These are phyloP conservation scores for Sphagnurus paluster DNA, from an alignment of 1,284 basidiomycete species.

Conservation along the genomic window DNA sequence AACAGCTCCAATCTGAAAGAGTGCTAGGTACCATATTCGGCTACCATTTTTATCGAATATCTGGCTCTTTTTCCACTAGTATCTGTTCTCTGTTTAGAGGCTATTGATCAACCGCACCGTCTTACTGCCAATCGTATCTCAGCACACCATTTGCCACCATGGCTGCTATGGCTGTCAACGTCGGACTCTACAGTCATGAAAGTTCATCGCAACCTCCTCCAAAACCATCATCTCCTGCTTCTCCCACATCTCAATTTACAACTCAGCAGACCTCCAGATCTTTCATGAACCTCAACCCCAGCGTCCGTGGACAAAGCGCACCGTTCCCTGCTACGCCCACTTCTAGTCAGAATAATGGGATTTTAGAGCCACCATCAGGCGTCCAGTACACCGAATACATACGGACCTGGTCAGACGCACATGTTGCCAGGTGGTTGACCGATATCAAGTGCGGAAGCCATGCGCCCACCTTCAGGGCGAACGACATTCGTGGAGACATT, in stretches of 20 bases:
- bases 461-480: constrained; percentile 68
- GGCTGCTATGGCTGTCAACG: constrained; percentile 41
- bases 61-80: not conserved
- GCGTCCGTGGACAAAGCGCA: constrained; percentile 37
- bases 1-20: not conserved
- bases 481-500: constrained; percentile 89
- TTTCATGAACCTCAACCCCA: constrained; percentile 35
- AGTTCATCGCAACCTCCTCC: constrained; percentile 38
- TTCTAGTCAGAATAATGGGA: constrained; percentile 26
- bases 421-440: constrained; percentile 71
- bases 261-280: constrained; percentile 36
- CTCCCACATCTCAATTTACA: constrained; percentile 44
- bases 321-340: constrained; percentile 43
- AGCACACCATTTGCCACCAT: constrained; percentile 12
- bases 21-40: too few species aligned
- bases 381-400: constrained; percentile 62
- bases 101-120: constrained; percentile 9
- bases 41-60: not conserved
- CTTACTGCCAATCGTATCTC: constrained; percentile 1
- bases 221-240: constrained; percentile 54
- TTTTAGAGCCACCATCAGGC: constrained; percentile 60
- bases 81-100: constrained; percentile 6
- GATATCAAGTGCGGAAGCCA: constrained; percentile 76
- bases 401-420: constrained; percentile 65
- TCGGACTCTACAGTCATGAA: constrained; percentile 34